Evolutionary conservation across 202 grass and related monocot genomes (phyloP).

Genomic region (Digitaria exilis): DNA sequence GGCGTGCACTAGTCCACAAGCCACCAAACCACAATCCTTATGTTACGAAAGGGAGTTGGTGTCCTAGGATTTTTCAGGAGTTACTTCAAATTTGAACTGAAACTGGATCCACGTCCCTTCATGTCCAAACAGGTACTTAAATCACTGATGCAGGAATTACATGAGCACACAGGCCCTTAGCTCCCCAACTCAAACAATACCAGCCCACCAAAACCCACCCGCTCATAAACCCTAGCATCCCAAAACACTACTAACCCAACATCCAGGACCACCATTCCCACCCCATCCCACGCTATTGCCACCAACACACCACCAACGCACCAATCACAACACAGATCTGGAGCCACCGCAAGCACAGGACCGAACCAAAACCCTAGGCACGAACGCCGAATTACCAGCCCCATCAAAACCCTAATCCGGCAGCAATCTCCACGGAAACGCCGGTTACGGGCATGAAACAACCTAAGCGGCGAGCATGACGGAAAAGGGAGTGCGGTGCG

Average conservation of each 20-base stretch:
- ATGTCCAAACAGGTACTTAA: not conserved
- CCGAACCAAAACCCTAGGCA: conserved; percentile 55
- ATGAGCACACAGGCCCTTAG: not conserved
- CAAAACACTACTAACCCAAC: not conserved
- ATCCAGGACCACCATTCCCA: not conserved
- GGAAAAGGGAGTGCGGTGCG: not conserved
- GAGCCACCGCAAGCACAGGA: not conserved
- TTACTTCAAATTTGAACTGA: not conserved
- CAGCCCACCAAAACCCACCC: conserved; percentile 15
- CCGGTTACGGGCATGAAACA: not conserved
- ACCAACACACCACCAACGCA: conserved; percentile 21
- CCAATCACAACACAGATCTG: conserved; percentile 34
- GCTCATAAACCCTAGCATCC: conserved; percentile 47
- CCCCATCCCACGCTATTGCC: not conserved
- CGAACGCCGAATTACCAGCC: not conserved
- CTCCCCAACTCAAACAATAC: conserved; percentile 20
- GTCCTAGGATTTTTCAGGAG: not conserved
- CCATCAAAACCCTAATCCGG: conserved; percentile 37
- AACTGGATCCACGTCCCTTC: not conserved
- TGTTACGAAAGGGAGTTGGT: not conserved
- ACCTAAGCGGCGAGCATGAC: not conserved
- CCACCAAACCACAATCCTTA: not conserved
- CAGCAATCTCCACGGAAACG: conserved; percentile 13
- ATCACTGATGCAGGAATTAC: not conserved
- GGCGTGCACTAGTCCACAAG: not conserved